Percentiles rank a stretch among this genome's conserved stretches.
Evolutionary conservation across 331 rosid genomes (phyloP).

Genomic region (Pyrus hybrid): DNA sequence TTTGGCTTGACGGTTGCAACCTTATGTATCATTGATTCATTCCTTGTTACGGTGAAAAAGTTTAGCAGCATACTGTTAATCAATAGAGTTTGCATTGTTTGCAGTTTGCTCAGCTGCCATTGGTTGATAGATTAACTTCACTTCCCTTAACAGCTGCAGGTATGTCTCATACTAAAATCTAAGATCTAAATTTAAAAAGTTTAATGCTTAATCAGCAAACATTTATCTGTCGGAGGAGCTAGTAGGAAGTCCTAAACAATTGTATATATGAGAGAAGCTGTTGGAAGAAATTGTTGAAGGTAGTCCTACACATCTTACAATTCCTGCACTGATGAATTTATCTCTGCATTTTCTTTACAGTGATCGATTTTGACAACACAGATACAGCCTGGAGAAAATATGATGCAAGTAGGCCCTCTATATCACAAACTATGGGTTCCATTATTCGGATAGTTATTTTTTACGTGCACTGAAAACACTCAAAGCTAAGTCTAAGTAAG

Average conservation of each 20-base stretch:
- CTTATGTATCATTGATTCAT: background rate
- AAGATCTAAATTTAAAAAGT: background rate
- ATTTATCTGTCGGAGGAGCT: background rate
- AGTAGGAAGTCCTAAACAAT: background rate
- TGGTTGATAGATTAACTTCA: slow-evolving; percentile 43
- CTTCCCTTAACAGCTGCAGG: slow-evolving; percentile 53
- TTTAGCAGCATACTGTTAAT: background rate
- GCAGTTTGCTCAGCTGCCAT: slow-evolving; percentile 50
- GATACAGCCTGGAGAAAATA: slow-evolving; percentile 51
- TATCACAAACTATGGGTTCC: slow-evolving; percentile 1
- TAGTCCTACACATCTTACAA: background rate
- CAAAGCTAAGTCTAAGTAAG: slow-evolving; percentile 9
- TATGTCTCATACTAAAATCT: slow-evolving; percentile 1
- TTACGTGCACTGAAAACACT: background rate
- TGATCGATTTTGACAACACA: slow-evolving; percentile 54
- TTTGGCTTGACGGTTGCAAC: background rate
- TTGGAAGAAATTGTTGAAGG: background rate
- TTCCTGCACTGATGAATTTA: background rate
- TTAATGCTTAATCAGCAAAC: background rate
- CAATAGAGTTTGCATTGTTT: background rate
- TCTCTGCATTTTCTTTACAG: slow-evolving; percentile 20
- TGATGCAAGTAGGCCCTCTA: slow-evolving; percentile 35
- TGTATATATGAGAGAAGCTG: background rate
- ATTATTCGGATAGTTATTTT: background rate
- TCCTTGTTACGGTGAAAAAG: background rate